These are phyloP conservation scores for Globisporangium nagaii DNA, from an alignment of 352 stramenopile genomes.

Conservation along the genomic window DNA sequence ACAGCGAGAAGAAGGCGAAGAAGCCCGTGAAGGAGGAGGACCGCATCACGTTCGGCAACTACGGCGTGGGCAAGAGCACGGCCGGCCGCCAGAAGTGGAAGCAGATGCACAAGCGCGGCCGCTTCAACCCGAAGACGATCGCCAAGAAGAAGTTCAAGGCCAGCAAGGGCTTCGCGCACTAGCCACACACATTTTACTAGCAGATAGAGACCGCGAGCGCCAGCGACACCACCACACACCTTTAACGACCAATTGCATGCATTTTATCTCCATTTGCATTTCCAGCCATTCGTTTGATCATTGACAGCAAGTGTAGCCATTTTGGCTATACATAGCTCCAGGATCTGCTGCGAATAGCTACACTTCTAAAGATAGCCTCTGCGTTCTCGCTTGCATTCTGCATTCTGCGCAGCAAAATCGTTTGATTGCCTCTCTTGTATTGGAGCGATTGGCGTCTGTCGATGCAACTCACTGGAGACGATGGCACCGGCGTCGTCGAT, in stretches of 20 bases:
- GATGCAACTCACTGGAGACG: background rate
- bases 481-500: conserved; percentile 7
- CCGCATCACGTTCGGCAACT: conserved; percentile 86
- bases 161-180: conserved; percentile 57
- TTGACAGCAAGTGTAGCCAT: too few relatives aligned
- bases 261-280: too few relatives aligned
- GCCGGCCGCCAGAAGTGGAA: conserved; percentile 95
- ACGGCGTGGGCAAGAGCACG: conserved; percentile 90
- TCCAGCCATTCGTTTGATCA: too few relatives aligned
- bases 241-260: background rate
- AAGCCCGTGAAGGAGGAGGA: conserved; percentile 65
- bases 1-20: conserved; percentile 23
- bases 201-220: too few relatives aligned
- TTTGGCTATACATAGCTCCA: background rate
- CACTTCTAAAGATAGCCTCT: too few relatives aligned
- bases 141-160: conserved; percentile 83
- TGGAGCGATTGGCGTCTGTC: too few relatives aligned
- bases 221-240: background rate
- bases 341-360: too few relatives aligned
- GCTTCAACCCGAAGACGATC: conserved; percentile 90
- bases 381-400: too few relatives aligned
- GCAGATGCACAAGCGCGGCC: conserved; percentile 82
- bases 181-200: conserved; percentile 25
- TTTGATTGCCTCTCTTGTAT: too few relatives aligned
- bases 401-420: too few relatives aligned